Evolutionary conservation across 768 basidiomycete species (phyloP).

Genomic region (Mycena haematopus): DNA sequence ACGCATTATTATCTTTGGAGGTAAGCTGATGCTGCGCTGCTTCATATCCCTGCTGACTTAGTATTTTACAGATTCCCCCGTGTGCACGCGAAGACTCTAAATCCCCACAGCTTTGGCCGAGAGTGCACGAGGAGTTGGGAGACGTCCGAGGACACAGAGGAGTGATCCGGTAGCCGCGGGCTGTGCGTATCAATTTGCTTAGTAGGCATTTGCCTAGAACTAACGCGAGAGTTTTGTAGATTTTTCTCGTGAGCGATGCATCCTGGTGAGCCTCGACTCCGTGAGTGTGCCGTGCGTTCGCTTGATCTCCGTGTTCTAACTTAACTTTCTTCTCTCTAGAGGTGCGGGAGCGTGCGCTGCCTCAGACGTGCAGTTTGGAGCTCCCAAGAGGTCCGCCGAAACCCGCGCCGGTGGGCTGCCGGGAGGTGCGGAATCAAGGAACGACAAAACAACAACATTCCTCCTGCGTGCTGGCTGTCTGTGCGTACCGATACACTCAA

Average conservation of each 20-base stretch:
- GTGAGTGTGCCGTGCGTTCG: not conserved
- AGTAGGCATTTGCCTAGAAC: not conserved
- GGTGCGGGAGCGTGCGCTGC: not conserved
- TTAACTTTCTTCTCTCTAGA: not conserved
- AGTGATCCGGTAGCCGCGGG: not conserved
- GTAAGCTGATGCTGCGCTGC: not conserved
- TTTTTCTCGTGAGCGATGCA: not conserved
- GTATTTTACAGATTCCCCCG: not conserved
- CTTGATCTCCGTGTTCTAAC: not conserved
- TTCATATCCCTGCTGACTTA: not conserved
- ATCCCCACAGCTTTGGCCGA: not conserved
- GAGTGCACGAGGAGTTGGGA: not conserved
- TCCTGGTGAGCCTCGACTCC: not conserved
- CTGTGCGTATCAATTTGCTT: not conserved
- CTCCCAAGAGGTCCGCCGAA: no score
- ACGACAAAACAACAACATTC: no score
- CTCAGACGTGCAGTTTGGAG: no score
- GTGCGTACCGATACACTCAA: no score
- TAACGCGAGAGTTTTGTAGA: not conserved
- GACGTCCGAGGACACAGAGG: not conserved
- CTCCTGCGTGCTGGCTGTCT: no score
- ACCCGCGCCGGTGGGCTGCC: no score
- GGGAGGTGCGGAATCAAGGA: no score
- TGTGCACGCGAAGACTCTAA: not conserved
- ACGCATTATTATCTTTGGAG: not conserved